Evolutionary conservation across 225 moss, liverwort and hornwort species (phyloP), one percentile per base, ranked within the genome.

Genomic region (Physcomitrium patens): DNA sequence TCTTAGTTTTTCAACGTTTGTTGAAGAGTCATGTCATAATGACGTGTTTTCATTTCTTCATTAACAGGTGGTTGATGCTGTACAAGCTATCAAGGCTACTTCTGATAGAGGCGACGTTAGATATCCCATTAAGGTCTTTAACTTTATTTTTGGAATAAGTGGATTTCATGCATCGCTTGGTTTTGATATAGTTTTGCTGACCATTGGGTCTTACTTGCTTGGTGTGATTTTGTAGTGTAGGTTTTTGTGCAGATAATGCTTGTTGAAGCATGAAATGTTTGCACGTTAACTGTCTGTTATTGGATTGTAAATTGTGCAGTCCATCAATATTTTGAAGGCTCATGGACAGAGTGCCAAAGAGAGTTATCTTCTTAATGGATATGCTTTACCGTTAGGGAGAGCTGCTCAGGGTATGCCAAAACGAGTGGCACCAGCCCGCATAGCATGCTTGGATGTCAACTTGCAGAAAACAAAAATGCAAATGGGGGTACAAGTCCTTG

Each of bases 391-490:
- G 63, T 63, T 86, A 52, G 95, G 95, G 10, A 89, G 92, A 44
- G 95, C 92, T n/a, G 86, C 95, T 45, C 95, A 95, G 80, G 92
- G 92, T 70, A 91, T 95, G 95, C 89, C 86, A 10, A 95, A 92
- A 77, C 85, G 91, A 66, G 88, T 95, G 47, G 80, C 89, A 77
- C 91, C 92, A 63, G 92, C 95, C 54, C 86, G 86, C 45, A 91
- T 95, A 80, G 95, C 95, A 24, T 95, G 92, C 74, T 77, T 95
- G 46, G 92, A 95, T 80, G 79, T 95, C 48, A 95, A 95, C 67
- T 79, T 95, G 79, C 92, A 95, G 49, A 92, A 90, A 76, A 78
- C 89, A 72, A 95, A 95, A 85, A 92, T 95, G 95, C 95, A 95
- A 81, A 95, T 95, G 92, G 95, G 95, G 9, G 91, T 95, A 11